Percentiles rank a stretch among this genome's conserved stretches.
phyloP scores from a whole-genome alignment of 441 rosid genomes.

The Oxalis stricta region DNA sequence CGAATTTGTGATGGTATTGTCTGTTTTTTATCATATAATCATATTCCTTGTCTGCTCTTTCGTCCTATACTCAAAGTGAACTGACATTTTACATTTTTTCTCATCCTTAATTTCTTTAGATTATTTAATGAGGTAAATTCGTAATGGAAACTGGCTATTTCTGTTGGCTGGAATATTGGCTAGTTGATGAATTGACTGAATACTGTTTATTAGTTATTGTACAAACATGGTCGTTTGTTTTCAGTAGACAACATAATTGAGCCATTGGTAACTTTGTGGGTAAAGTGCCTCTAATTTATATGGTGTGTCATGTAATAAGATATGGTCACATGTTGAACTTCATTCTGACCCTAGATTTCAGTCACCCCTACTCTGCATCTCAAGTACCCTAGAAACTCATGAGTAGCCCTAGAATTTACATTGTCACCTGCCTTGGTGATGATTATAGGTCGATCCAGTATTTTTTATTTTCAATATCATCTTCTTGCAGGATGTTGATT shows the following conservation, averaged over 20 bases:
- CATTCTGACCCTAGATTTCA: no score
- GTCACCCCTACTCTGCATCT: no score
- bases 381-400: not conserved
- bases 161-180: not conserved
- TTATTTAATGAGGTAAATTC: no score
- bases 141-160: not conserved
- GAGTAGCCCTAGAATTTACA: no score
- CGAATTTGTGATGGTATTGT: constrained; percentile 76
- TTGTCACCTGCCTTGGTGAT: no score
- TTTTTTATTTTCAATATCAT: not conserved
- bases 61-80: not conserved
- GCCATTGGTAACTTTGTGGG: no score
- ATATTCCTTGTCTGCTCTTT: constrained; percentile 1
- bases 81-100: not conserved
- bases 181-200: not conserved
- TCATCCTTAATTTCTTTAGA: no score
- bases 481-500: constrained; percentile 80
- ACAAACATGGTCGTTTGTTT: not conserved
- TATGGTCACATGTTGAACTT: no score
- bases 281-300: no score
- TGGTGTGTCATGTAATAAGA: no score
- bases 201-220: not conserved
- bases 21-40: not conserved
- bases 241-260: not conserved
- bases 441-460: no score